Evolutionary conservation across 129 eudicot species (phyloP), one percentile per base, ranked within the genome.

Genomic region (Oenanthe sinensis): DNA sequence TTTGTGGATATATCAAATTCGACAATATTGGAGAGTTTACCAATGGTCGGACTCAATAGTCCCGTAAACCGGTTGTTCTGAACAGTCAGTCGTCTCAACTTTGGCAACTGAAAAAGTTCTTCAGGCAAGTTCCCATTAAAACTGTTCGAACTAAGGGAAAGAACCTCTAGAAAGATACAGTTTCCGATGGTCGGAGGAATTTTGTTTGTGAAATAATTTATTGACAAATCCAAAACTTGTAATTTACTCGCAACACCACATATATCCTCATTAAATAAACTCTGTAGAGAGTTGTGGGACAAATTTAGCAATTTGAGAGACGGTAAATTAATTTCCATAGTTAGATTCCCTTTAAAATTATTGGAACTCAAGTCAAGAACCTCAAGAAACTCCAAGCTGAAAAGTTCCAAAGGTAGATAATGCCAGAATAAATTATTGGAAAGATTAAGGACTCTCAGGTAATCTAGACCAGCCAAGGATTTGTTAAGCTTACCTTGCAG

Each of bases 101-200:
- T 24, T 24, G 76, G 37, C 14, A 73, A 73, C 3, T 5, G 54
- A 45, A 73, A 44, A 11, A 73, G 52, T 3, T 73, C 54, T 44
- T 73, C 54, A n/a, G 76, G 55, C 54, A 73, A 73, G 76, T n/a
- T 73, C 44, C 55, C 76, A 3, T 13, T 11, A n/a, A 73, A 45
- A 12, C 10, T 24, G 76, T 73, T 73, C 6, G 76, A 43, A 43
- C 76, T 55, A 44, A 73, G 54, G 39, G 76, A 73, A 45, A 73
- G 52, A 5, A 22, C 76, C 55, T 73, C 76, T 44, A 73, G 52
- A 4, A n/a, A 73, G 47, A 22, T 73, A 43, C 76, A 73, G 4
- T 73, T 73, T 26, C 39, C 39, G 4, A 44, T 44, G 40, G 39
- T 43, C 10, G 52, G 11, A 43, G 76, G 55, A 73, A 73, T 44